Evolutionary conservation across 2,329 filamentous ascomycete genomes (phyloP), one percentile per base, ranked within the genome.

Genomic region (Kalaharituber pfeilii): DNA sequence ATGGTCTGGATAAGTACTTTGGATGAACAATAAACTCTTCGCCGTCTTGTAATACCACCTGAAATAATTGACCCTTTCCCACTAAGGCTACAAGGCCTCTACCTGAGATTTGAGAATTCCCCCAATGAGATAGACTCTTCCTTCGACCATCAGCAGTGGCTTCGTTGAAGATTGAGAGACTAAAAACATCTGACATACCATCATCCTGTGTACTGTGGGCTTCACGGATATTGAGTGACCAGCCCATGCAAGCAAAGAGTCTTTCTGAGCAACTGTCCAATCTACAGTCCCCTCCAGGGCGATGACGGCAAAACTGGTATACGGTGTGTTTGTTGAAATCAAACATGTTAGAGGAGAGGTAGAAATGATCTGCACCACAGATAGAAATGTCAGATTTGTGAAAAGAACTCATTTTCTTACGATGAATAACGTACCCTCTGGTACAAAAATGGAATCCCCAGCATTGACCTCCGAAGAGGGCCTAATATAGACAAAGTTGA

Each of bases 401-500:
- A 5, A 5, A 15, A 39, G 33, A 39, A 4, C 8, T 18, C 7
- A 13, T 1, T 18, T 36, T 18, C 33, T 15, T 39, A 13, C 20
- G 33, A 39, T 39, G 33, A 39, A 39, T 39, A 39, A 11, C 42
- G 47, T 54, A 73, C 71, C 66, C 75, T 76, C 70, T 96, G 89
- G 71, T 96, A 96, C 57, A 98, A 76, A 69, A 98, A 98, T 1
- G 91, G 91, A 51, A 96, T 83, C 61, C 88, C 86, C 26, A 94
- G 77, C 49, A 81, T 69, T 24, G 83, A 82, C 67, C 91, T 80
- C 56, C 81, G 78, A 65, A 94, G 76, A 15, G 91, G 91, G 57
- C 87, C 83, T 53, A 96, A 78, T 51, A 95, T 69, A 45, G 87
- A 88, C 56, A 13, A 18, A 28, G 36, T 45, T n/a, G 39, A 54